Base-by-base conservation (phyloP, 805 yeast genomes). In the Metschnikowia matae region DNA sequence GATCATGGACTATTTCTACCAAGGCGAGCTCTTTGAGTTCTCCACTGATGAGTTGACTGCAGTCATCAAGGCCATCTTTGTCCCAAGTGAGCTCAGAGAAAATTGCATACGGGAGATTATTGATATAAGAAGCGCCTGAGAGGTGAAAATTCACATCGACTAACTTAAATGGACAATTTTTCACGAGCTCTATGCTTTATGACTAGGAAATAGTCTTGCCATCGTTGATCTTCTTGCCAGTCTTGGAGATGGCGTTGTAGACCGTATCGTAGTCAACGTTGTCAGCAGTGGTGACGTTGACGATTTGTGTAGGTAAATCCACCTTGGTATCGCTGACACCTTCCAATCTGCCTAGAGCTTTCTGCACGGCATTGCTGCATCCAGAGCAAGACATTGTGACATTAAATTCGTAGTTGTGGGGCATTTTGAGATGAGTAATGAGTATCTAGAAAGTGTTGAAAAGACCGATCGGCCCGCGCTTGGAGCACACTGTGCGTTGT, bases 301-400 rank as follows among this genome's bases (percentile, higher is more conserved):
- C 99, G 1, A 84, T 73, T 73, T 92, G 97, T 29, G 81, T 70
- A 46, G 86, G 91, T 44, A 94, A 76, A 2, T 95, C 85, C 50
- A 91, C 83, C 51, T 86, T 85, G 20, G 84, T 75, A 40, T 80
- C 74, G 44, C 83, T 77, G 44, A 92, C 94, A 3, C 96, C 97
- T 41, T 82, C 83, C 41, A 87, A 74, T 57, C 77, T 82, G 40
- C 73, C 76, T 50, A 90, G 77, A 0, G 83, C 97, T 61, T 87
- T 81, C 67, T 83, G 81, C 44, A 92, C 87, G 6, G 98, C 97
- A 51, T 79, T 81, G 20, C 96, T 86, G 69, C 99, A 92, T 15
- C 96, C 89, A 13, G 86, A 79, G 64, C 97, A 91, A 48, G 87
- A 62, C 97, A 90, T 90, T 41, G 84, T 74, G 50, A 91, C 97